Percentiles rank a stretch among this genome's conserved stretches.
phyloP scores from a whole-genome alignment of 2,329 filamentous ascomycete species.

The Lojkania enalia region DNA sequence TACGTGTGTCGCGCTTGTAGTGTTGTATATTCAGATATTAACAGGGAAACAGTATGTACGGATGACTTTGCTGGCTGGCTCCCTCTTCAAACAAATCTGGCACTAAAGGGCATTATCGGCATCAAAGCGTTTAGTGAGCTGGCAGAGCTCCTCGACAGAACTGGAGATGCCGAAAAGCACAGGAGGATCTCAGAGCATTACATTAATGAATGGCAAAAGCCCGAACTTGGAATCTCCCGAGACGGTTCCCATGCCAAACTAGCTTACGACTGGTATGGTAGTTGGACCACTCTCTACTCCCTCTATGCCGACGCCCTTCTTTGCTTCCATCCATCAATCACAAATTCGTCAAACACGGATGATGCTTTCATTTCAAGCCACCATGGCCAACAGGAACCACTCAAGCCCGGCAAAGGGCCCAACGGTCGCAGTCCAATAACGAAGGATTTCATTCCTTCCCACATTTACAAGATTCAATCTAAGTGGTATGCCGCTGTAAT shows the following conservation, averaged over 20 bases:
- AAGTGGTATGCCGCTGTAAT: conserved; percentile 79
- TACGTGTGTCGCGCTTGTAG: conserved; percentile 33
- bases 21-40: conserved; percentile 3
- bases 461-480: conserved; percentile 77
- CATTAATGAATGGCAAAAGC: conserved; percentile 66
- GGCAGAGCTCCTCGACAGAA: conserved; percentile 62
- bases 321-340: conserved; percentile 71
- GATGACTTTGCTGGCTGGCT: conserved; percentile 83
- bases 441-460: conserved; percentile 68
- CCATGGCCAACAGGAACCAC: conserved; percentile 22
- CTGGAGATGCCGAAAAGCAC: conserved; percentile 62
- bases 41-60: conserved; percentile 62
- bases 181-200: conserved; percentile 67
- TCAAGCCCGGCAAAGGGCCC: conserved; percentile 17
- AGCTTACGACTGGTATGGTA: conserved; percentile 77
- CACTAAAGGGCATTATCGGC: conserved; percentile 81
- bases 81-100: conserved; percentile 78
- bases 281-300: conserved; percentile 85
- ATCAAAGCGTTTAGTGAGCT: conserved; percentile 78
- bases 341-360: conserved; percentile 29
- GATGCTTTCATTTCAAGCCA: conserved; percentile 11
- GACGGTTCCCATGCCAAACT: conserved; percentile 74
- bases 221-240: conserved; percentile 68
- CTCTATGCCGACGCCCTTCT: conserved; percentile 79
- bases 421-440: conserved; percentile 33